phyloP scores from a whole-genome alignment of 352 stramenopile genomes.

The Blastocystis sp. region DNA sequence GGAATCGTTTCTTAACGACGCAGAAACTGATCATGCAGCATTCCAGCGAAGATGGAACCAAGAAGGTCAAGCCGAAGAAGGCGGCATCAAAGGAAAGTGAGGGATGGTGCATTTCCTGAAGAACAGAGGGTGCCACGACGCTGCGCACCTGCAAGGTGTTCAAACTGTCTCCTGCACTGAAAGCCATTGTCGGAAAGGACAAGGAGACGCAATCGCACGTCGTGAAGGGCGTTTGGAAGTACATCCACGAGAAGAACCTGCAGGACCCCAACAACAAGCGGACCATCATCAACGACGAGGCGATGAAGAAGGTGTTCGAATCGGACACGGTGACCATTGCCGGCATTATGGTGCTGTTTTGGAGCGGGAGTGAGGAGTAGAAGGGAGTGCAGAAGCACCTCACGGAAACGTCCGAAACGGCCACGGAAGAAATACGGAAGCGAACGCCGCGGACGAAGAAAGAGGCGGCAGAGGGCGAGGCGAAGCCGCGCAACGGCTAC shows the following conservation, averaged over 20 bases:
- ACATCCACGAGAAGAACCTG: conserved; percentile 88
- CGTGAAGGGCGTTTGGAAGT: conserved; percentile 89
- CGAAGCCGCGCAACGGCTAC: not conserved
- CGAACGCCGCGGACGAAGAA: not conserved
- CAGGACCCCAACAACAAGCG: conserved; percentile 89
- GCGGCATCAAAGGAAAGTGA: not conserved
- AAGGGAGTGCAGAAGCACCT: conserved; percentile 13
- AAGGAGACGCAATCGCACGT: conserved; percentile 84
- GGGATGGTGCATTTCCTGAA: not conserved
- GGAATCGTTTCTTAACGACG: not conserved
- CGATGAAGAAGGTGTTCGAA: conserved; percentile 75
- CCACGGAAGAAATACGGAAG: not conserved
- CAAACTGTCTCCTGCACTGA: conserved; percentile 75
- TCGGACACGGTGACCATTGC: conserved; percentile 73
- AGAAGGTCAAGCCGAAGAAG: not conserved
- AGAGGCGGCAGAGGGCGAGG: not conserved
- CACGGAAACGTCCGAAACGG: not conserved
- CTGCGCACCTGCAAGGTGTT: not conserved
- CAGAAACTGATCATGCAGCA: not conserved
- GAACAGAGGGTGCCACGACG: not conserved
- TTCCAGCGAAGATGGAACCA: not conserved
- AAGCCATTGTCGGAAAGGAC: conserved; percentile 79
- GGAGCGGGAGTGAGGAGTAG: not conserved
- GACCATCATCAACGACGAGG: conserved; percentile 86
- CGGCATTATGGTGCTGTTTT: conserved; percentile 51